Percentiles rank a stretch among this genome's conserved stretches.
phyloP scores from a whole-genome alignment of 2,329 filamentous ascomycete genomes.

The Parastagonospora nodorum region DNA sequence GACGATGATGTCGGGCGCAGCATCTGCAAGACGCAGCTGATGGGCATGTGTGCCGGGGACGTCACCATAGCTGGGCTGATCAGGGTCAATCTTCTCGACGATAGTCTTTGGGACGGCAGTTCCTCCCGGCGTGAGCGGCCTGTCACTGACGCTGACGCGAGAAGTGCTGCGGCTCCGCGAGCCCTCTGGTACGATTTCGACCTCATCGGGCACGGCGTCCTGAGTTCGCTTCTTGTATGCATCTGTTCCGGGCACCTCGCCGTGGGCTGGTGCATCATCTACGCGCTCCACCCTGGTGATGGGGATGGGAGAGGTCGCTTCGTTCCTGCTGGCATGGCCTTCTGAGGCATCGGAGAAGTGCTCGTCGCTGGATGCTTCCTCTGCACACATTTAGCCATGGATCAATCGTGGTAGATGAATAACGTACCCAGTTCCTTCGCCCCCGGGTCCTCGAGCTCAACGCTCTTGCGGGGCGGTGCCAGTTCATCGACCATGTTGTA shows the following conservation, averaged over 20 bases:
- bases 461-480: conserved; percentile 60
- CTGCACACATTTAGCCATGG: conserved; percentile 16
- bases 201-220: conserved; percentile 68
- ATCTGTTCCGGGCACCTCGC: conserved; percentile 65
- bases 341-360: conserved; percentile 71
- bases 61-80: conserved; percentile 63
- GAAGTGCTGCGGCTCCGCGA: conserved; percentile 46
- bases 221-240: conserved; percentile 63
- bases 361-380: conserved; percentile 59
- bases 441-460: conserved; percentile 61
- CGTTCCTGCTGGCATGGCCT: conserved; percentile 52
- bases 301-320: conserved; percentile 60
- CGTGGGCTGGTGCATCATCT: conserved; percentile 62
- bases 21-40: conserved; percentile 62
- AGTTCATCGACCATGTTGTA: conserved; percentile 50
- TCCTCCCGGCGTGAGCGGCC: conserved; percentile 57
- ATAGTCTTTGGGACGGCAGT: conserved; percentile 62
- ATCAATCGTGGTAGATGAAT: neutral
- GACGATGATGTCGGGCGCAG: conserved; percentile 62
- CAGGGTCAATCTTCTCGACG: conserved; percentile 65
- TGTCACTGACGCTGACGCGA: conserved; percentile 50
- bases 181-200: conserved; percentile 60
- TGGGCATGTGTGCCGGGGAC: conserved; percentile 65
- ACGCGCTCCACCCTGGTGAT: conserved; percentile 67
- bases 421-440: conserved; percentile 60